Base-by-base conservation (phyloP, 495 filamentous ascomycete genomes). In the Penicillium parvum region DNA sequence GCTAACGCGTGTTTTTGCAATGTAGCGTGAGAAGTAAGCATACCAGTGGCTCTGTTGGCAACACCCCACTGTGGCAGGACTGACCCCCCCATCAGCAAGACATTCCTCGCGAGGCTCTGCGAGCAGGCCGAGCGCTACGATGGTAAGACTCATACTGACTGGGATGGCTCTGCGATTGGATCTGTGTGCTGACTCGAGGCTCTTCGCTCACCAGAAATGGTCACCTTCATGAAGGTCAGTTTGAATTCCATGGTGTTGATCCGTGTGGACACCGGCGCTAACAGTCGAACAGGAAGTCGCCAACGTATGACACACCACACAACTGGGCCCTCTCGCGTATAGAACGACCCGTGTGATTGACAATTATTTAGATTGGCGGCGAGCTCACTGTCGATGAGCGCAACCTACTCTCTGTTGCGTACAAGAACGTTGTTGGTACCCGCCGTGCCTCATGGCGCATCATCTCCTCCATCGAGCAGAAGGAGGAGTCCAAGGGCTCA, bases 41-140 rank as follows among this genome's bases (percentile, higher is more conserved):
- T 39, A 57, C 49, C 26, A 11, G 37, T 41, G 42, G 26, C 15
- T 47, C 54, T 51, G n/a, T n/a, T 46, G 43, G 32, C 19, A 5
- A 45, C 37, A 43, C 50, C 45, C 53, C 39, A 37, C 21, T 37
- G 34, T 49, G 45, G 44, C 48, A 53, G 36, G 35, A 64, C 61
- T 66, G 55, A 66, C 54, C 62, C 65, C 48, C 63, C 52, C 49
- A 66, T 62, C 71, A 98, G 94, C 86, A 97, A 99, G 85, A 99
- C 92, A 59, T 99, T 99, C 80, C 88, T 99, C 66, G 92, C 92
- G 64, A 83, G 92, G 77, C 88, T 99, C 66, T 97, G 92, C 79
- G 92, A 99, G 87, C 92, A 99, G 84, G 92, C 92, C 64, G 92
- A 99, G 82, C 92, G 92, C 68, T 99, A 99, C 69, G 92, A 99